These are phyloP conservation scores for Fusarium drepaniforme DNA, from an alignment of 2,329 filamentous ascomycete species.

Conservation along the genomic window DNA sequence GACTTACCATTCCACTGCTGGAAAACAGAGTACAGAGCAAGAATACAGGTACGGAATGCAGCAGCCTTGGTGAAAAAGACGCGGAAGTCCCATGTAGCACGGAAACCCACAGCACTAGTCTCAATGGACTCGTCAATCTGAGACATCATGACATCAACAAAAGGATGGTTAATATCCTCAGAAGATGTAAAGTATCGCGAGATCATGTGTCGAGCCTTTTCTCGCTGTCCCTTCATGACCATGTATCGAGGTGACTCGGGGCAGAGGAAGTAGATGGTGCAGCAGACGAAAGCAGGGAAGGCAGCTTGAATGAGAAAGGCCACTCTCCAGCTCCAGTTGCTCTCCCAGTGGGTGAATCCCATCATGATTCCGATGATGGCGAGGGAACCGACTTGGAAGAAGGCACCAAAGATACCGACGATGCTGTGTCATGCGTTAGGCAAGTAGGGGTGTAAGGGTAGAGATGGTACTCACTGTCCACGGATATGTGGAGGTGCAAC, in stretches of 20 bases:
- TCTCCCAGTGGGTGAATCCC: conserved; percentile 39
- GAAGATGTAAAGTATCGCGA: conserved; percentile 33
- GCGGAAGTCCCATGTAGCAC: conserved; percentile 35
- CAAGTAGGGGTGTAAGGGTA: fast-evolving
- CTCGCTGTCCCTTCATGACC: conserved; percentile 38
- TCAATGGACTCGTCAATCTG: conserved; percentile 42
- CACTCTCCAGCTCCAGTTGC: conserved; percentile 38
- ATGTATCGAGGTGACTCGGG: conserved; percentile 41
- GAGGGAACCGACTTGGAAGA: conserved; percentile 39
- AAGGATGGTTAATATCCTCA: conserved; percentile 34
- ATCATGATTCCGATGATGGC: conserved; percentile 41
- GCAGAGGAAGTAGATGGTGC: conserved; percentile 36
- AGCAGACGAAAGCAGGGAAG: conserved; percentile 35
- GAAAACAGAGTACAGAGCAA: conserved; percentile 34
- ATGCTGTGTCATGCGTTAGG: conserved; percentile 3
- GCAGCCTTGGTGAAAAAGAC: conserved; percentile 37
- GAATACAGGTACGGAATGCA: conserved; percentile 25
- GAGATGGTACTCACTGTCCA: conserved; percentile 15
- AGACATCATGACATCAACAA: conserved; percentile 30
- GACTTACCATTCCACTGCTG: conserved; percentile 37
- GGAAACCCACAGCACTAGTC: conserved; percentile 20
- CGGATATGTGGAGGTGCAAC: conserved; percentile 37
- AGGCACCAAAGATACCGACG: conserved; percentile 40
- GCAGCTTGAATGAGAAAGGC: conserved; percentile 38
- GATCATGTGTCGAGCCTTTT: conserved; percentile 37